Percentiles rank a stretch among this genome's conserved stretches.
Evolutionary conservation across 75 land plant species (phyloP).

Genomic region (Selaginella moellendorffii): DNA sequence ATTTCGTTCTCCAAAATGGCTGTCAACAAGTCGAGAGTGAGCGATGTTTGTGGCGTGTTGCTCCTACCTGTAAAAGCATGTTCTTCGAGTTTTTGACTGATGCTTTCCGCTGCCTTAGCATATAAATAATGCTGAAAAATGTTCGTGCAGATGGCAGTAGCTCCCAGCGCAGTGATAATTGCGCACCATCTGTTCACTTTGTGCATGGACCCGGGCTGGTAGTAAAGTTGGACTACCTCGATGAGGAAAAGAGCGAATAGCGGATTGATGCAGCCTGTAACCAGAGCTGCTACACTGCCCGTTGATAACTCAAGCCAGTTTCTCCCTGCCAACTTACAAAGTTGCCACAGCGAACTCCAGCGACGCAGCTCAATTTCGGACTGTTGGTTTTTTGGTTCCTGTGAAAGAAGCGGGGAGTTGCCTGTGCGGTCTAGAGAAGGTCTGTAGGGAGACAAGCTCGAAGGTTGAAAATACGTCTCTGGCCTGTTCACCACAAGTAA

Average conservation of each 20-base stretch:
- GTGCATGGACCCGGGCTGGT: neutral
- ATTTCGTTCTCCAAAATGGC: constrained; percentile 11
- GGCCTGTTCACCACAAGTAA: too few relatives aligned
- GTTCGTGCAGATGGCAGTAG: neutral
- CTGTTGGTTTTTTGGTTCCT: neutral
- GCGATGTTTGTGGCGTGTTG: too few relatives aligned
- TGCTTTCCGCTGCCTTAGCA: neutral
- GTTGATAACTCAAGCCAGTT: neutral
- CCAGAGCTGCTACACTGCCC: neutral
- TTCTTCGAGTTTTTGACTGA: neutral
- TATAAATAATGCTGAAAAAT: neutral
- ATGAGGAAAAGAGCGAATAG: neutral
- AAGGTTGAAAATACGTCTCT: too few relatives aligned
- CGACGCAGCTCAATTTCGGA: too few relatives aligned
- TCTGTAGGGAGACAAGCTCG: too few relatives aligned
- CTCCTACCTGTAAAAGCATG: neutral
- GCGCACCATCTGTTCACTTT: neutral
- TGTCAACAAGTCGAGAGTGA: too few relatives aligned
- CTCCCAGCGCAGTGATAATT: neutral
- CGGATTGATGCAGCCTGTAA: neutral
- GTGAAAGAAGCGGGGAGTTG: neutral
- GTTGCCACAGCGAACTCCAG: neutral
- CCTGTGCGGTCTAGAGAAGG: too few relatives aligned
- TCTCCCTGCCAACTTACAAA: neutral
- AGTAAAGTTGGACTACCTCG: neutral